Evolutionary conservation across 2,329 filamentous ascomycete genomes (phyloP), one percentile per base, ranked within the genome.

Genomic region (Talaromyces sp.): DNA sequence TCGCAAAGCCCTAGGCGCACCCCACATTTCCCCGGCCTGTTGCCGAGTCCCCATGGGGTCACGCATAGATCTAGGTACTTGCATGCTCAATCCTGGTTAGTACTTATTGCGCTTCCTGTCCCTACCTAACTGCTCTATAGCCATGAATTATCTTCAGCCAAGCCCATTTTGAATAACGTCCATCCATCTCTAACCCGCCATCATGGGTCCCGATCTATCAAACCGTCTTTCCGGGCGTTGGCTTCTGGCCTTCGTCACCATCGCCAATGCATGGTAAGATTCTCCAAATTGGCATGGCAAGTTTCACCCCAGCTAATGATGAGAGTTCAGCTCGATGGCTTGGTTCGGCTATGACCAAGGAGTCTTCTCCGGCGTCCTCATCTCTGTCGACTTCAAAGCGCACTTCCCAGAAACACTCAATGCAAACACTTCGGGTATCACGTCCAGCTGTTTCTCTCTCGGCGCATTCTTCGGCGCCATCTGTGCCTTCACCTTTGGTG

Each of bases 311-410:
- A 33, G 16, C 48, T 52, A 52, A 52, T 6, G 31, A 8, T n/a
- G 23, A 5, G 25, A 1, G 7, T 14, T 18, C 1, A 52, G 48
- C 48, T 52, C 48, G 35, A 66, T 61, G 65, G 61, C 42, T 28
- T 65, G 31, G 61, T 65, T 60, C 63, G 66, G 67, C 23, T 68
- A 68, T 42, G 66, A 68, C 18, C 67, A 68, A 62, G 63, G 64
- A 11, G 64, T 68, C 25, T 65, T 66, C 65, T 66, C 66, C 48
- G 87, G 87, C 61, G 86, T 93, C 66, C 78, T 93, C 60, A 91
- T 88, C 2, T 82, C 93, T 69, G 76, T 82, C 23, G 81, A 81
- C 16, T 91, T 90, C 16, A 70, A 71, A 73, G 46, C 71, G 11
- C 60, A 69, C 28, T 68, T 68, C 48, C 48, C 48, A 8, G 48